phyloP scores from a whole-genome alignment of 805 yeast genomes.

The Candida verbasci region DNA sequence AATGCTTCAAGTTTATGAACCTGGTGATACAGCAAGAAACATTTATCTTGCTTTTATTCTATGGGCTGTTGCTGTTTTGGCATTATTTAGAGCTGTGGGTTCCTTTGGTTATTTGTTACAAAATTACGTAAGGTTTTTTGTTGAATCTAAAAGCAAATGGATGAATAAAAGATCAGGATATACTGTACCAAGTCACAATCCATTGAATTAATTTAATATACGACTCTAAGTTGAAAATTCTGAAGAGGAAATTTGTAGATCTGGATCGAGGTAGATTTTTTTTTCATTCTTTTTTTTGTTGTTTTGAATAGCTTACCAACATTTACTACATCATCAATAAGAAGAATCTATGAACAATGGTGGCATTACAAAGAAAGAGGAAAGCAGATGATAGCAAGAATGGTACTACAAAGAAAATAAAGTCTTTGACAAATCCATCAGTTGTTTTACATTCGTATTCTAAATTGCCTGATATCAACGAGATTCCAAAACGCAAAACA shows the following conservation, averaged over 20 bases:
- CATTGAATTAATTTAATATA: constrained; percentile 20
- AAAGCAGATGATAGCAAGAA: constrained; percentile 13
- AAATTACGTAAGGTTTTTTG: constrained; percentile 29
- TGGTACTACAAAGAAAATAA: constrained; percentile 20
- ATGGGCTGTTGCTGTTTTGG: constrained; percentile 88
- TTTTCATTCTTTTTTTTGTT: not conserved
- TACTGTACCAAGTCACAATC: constrained; percentile 26
- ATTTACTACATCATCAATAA: not conserved
- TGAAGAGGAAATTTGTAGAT: too few species aligned
- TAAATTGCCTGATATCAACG: constrained; percentile 43
- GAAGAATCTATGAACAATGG: too few species aligned
- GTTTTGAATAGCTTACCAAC: not conserved
- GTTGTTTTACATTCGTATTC: constrained; percentile 47
- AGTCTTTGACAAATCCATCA: constrained; percentile 28
- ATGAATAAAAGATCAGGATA: constrained; percentile 37
- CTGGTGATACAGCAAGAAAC: constrained; percentile 57
- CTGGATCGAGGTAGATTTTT: too few species aligned
- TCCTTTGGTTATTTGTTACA: constrained; percentile 64
- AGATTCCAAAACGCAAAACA: constrained; percentile 31
- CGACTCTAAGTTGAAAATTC: not conserved
- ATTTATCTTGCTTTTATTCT: constrained; percentile 77
- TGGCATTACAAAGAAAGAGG: constrained; percentile 39
- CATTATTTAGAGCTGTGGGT: constrained; percentile 79
- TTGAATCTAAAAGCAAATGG: constrained; percentile 39
- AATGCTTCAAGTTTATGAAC: constrained; percentile 74